phyloP scores from a whole-genome alignment of 176 grass and related monocot species.

The Hordeum marinum region DNA sequence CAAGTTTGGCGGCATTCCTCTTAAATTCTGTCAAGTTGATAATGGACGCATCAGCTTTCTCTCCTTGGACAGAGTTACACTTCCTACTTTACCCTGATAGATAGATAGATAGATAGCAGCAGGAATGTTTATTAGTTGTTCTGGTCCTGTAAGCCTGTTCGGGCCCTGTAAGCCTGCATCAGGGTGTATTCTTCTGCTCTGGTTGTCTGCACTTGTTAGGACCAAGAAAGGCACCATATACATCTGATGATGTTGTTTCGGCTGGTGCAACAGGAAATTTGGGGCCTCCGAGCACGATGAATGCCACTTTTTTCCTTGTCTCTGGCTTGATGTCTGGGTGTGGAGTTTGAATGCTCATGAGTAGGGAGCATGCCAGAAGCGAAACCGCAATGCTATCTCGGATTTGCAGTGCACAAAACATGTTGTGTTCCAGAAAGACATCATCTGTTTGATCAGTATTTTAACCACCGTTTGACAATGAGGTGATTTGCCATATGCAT shows the following conservation, averaged over 20 bases:
- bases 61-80: constrained; percentile 33
- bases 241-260: constrained; percentile 16
- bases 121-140: background rate
- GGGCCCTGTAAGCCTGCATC: background rate
- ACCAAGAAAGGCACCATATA: constrained; percentile 20
- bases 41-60: constrained; percentile 55
- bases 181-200: background rate
- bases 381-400: background rate
- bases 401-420: background rate
- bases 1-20: constrained; percentile 29
- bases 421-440: background rate
- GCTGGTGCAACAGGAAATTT: background rate
- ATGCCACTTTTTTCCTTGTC: constrained; percentile 35
- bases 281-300: constrained; percentile 38
- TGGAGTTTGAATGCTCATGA: background rate
- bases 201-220: background rate
- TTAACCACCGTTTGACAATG: background rate
- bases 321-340: background rate
- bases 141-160: background rate
- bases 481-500: too few species aligned
- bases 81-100: constrained; percentile 54
- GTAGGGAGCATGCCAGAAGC: background rate
- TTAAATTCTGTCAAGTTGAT: constrained; percentile 56
- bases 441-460: background rate
- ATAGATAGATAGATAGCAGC: background rate